Evolutionary conservation across 495 filamentous ascomycete genomes (phyloP), one percentile per base, ranked within the genome.

Genomic region (Halenospora varia): DNA sequence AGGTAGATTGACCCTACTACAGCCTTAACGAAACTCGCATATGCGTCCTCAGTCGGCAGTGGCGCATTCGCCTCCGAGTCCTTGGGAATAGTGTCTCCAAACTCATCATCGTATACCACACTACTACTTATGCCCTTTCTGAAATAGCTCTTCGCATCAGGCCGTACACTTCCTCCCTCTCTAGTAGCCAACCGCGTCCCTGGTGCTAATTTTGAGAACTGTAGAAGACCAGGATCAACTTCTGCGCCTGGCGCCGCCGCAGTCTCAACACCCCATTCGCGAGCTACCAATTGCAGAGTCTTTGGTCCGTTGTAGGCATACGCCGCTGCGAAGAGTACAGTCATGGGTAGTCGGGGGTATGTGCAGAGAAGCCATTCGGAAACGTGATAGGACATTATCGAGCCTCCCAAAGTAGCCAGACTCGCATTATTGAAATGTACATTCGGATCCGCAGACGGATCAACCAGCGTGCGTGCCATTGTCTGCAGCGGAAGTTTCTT

Each of bases 141-240:
- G 83, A 83, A 93, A 55, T 77, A 78, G 62, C 70, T 71, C 50
- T 76, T 69, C 46, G 70, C 70, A 51, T 79, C 75, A 25, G 73
- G 71, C 3, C 78, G 68, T 57, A 52, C 59, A n/a, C 41, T 57
- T 15, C 46, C 57, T 19, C 64, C 66, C 24, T 68, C 51, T 13
- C 22, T 44, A n/a, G 71, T 41, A 23, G 75, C 62, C 24, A 67
- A 46, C 57, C 74, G 70, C 25, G 49, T 41, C 13, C 87, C 88
- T 1, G 88, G 80, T 26, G 75, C 70, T 35, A 86, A 49, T 46
- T 81, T 71, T 51, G 75, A 77, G 73, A 89, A 94, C 69, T 97
- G 95, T 41, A 98, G 78, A n/a, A 92, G 74, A 10, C 94, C 95
- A 1, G 93, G 88, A 70, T 98, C 92, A 53, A 97, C 93, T 72